phyloP scores from a whole-genome alignment of 208 protist genomes.

The Trichomonas gallinae region DNA sequence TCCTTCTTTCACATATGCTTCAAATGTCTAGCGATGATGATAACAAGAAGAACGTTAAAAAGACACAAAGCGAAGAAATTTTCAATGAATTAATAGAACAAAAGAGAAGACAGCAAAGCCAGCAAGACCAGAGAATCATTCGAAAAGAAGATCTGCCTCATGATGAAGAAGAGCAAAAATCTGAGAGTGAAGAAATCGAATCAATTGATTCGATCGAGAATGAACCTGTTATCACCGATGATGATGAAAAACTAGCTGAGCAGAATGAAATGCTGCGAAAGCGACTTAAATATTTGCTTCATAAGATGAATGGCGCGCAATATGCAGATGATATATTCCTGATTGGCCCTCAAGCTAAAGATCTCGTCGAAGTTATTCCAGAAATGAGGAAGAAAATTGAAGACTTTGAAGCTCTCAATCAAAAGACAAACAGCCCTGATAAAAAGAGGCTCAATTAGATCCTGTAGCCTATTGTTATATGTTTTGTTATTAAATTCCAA shows the following conservation, averaged over 20 bases:
- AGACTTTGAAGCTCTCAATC: background rate
- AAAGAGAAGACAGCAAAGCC: background rate
- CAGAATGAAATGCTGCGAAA: background rate
- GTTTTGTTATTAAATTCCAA: no score
- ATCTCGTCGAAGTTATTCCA: background rate
- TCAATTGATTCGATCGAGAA: background rate
- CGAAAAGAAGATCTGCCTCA: background rate
- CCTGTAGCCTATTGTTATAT: no score
- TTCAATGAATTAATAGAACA: background rate
- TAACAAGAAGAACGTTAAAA: background rate
- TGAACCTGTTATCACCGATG: background rate
- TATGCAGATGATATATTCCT: background rate
- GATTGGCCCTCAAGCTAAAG: background rate
- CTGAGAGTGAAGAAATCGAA: background rate
- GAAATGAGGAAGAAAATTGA: background rate
- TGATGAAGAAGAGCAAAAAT: background rate
- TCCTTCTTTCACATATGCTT: background rate
- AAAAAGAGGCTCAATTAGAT: no score
- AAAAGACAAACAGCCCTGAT: background rate
- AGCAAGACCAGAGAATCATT: background rate
- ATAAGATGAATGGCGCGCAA: background rate
- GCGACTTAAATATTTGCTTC: background rate
- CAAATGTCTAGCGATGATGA: background rate
- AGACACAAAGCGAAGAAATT: background rate
- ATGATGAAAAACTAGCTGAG: background rate